Evolutionary conservation across 1,139 yeast species (phyloP), one percentile per base, ranked within the genome.

Genomic region (Wickerhamiella infanticola): DNA sequence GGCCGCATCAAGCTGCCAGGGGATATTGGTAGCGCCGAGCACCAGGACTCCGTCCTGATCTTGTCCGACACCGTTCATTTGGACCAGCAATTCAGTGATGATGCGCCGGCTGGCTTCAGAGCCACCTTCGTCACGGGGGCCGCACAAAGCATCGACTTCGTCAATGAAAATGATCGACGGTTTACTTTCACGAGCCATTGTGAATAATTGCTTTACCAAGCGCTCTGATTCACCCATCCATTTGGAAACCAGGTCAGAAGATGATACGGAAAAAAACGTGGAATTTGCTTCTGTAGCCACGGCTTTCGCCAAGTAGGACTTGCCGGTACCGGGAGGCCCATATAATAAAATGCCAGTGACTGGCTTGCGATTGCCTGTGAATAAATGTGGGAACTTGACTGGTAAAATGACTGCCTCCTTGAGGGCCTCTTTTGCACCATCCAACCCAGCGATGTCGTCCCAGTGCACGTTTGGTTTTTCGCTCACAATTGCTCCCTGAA

Each of bases 241-340:
- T 61, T 90, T 90, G 13, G 96, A 85, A 0, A 96, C 88, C 53
- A 90, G 70, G 7, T 95, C 82, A 1, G 96, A 84, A 2, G 96
- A 93, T 54, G 93, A 81, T 36, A 90, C 88, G 38, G 94, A 79
- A 62, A 90, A 90, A 62, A 90, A 90, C 0, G 97, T 90, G 1
- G 95, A 85, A 52, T 82, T 81, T 11, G 95, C 84, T 64, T 90
- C 97, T 0, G 96, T 88, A 0, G 98, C 98, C 6, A 90, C 97
- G 0, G 98, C 97, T 53, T 96, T 70, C 0, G 97, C 97, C 55
- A 90, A 70, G 96, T 90, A 90, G 0, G 98, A 90, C 57, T 90
- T 90, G 51, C 98, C 98, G 0, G 98, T 90, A 23, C 98, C 98
- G 0, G 98, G 98, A 1, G 98, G 98, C 0, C 98, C 98, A 67